Evolutionary conservation across 345 rosid species (phyloP).

Genomic region (Gossypium turneri): DNA sequence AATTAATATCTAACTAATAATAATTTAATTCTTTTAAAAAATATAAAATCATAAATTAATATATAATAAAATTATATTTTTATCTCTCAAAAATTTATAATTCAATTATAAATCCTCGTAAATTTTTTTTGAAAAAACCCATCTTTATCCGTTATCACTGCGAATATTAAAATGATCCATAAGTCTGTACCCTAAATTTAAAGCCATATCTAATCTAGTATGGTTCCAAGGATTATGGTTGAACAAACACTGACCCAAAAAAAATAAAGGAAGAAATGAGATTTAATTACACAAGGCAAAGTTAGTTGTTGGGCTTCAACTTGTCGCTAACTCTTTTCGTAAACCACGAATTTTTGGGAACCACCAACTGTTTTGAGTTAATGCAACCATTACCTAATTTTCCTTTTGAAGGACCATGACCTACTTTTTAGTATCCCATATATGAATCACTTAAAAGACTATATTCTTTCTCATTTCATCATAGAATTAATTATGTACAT

Average conservation of each 20-base stretch:
- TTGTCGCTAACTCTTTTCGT: not conserved
- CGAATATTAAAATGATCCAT: too few relatives aligned
- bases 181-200: not conserved
- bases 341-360: not conserved
- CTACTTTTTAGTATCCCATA: not conserved
- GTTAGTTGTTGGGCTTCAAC: not conserved
- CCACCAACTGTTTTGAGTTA: slow-evolving; percentile 7
- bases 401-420: too few relatives aligned
- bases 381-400: slow-evolving; percentile 6
- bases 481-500: not conserved
- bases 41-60: too few relatives aligned
- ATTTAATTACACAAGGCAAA: slow-evolving; percentile 12
- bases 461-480: not conserved
- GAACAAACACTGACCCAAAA: slow-evolving; percentile 14
- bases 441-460: too few relatives aligned
- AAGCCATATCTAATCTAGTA: not conserved
- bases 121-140: too few relatives aligned
- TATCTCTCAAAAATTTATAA: too few relatives aligned
- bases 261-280: not conserved
- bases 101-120: too few relatives aligned
- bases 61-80: too few relatives aligned
- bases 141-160: too few relatives aligned
- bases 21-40: too few relatives aligned
- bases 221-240: not conserved
- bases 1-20: too few relatives aligned